Conservation (phyloP, 1,139 yeast species). For the Diutina siamensis region DNA sequence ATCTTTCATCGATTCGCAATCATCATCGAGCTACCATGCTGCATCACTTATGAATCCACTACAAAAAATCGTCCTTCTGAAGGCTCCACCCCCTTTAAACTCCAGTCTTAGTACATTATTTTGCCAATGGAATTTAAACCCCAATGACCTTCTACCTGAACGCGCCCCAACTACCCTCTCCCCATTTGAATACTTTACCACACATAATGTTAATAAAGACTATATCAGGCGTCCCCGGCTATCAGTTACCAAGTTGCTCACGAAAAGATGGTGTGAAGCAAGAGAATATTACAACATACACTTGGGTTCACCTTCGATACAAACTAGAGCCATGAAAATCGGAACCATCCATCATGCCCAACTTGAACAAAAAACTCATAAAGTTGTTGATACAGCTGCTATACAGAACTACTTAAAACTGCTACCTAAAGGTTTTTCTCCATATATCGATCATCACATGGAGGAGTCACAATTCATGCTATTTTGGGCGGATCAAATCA, state of each 20-base stretch:
- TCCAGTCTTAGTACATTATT: neutral
- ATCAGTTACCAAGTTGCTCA: neutral
- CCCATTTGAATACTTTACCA: neutral
- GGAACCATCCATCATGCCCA: neutral
- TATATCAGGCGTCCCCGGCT: neutral
- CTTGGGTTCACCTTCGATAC: neutral
- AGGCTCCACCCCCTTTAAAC: neutral
- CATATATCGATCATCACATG: too few relatives aligned
- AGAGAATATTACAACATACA: neutral
- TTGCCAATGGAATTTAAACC: neutral
- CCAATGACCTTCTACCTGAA: neutral
- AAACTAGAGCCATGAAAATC: neutral
- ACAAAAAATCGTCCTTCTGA: neutral
- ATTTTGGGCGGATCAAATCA: neutral
- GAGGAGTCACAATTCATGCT: neutral
- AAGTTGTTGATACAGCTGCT: neutral
- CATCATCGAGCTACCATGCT: too few relatives aligned
- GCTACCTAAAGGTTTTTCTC: too few relatives aligned
- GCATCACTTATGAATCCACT: neutral
- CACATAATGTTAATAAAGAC: neutral
- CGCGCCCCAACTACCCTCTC: neutral
- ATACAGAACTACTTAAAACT: neutral
- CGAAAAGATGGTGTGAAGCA: conserved; percentile 4
- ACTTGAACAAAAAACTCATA: neutral
- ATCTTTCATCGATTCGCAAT: too few relatives aligned